Conservation (phyloP, 2,329 filamentous ascomycete genomes). For the Clonostachys chloroleuca region DNA sequence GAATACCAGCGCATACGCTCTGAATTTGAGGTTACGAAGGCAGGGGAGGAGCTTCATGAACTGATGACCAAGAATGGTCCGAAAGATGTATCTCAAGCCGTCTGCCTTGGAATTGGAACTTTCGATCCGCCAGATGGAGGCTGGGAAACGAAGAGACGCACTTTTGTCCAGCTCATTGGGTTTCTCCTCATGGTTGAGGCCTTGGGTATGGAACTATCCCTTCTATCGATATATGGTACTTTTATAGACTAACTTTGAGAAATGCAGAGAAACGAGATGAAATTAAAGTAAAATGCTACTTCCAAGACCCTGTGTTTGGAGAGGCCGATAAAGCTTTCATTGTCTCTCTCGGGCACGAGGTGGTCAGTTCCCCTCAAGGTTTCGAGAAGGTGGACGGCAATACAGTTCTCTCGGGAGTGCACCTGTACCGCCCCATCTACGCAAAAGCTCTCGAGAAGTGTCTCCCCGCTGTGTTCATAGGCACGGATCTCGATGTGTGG, state of each 20-base stretch:
- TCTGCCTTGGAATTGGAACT: conserved; percentile 51
- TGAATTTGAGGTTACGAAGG: conserved; percentile 1
- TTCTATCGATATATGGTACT: neutral
- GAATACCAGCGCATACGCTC: conserved; percentile 4
- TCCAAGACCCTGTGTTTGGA: conserved; percentile 52
- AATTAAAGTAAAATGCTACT: conserved; percentile 33
- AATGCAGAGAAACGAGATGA: conserved; percentile 6
- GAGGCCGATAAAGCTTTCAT: conserved; percentile 46
- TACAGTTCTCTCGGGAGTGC: conserved; percentile 58
- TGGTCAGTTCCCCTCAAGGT: conserved; percentile 46
- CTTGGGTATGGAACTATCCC: conserved; percentile 24
- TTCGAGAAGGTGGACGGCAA: conserved; percentile 41
- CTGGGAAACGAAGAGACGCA: conserved; percentile 36
- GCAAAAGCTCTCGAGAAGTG: conserved; percentile 37
- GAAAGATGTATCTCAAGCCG: conserved; percentile 20
- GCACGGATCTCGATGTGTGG: conserved; percentile 48
- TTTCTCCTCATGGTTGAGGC: conserved; percentile 42
- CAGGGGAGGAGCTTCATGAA: conserved; percentile 1
- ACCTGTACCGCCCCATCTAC: conserved; percentile 53
- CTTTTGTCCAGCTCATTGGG: conserved; percentile 48
- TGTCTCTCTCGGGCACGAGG: conserved; percentile 44
- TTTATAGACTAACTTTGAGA: conserved; percentile 4
- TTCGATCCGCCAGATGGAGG: conserved; percentile 45
- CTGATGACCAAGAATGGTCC: neutral
- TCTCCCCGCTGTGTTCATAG: conserved; percentile 52